Evolutionary conservation across 2,329 filamentous ascomycete species (phyloP).

Genomic region (Nothomitra cinnamomea): DNA sequence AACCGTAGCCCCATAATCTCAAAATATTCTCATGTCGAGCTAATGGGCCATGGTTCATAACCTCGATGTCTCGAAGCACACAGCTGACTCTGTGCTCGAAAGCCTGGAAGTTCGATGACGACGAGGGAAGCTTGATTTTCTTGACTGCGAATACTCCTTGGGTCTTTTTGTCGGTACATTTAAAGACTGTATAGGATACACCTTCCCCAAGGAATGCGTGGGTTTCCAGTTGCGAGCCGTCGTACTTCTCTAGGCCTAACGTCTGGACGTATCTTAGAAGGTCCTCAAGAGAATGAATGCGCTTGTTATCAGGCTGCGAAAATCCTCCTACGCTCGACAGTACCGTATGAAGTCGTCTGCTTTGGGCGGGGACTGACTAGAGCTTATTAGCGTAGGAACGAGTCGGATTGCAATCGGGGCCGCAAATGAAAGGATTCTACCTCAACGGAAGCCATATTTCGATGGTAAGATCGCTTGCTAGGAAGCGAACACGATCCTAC

Average conservation of each 20-base stretch:
- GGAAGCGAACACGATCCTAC: no score
- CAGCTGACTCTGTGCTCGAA: slow-evolving; percentile 7
- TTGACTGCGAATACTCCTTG: slow-evolving; percentile 5
- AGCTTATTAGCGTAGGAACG: no score
- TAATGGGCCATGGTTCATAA: slow-evolving; percentile 6
- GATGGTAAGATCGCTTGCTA: no score
- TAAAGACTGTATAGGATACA: not conserved
- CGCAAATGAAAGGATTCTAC: no score
- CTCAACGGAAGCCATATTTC: no score
- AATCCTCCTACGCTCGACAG: not conserved
- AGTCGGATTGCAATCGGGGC: no score
- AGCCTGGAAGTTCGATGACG: not conserved
- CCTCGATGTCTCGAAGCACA: slow-evolving; percentile 8
- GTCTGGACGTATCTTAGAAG: not conserved
- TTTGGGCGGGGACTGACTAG: no score
- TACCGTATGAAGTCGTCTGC: no score
- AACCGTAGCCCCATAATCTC: slow-evolving; percentile 9
- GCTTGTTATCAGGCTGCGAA: not conserved
- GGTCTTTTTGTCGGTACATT: not conserved
- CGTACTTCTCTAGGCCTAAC: not conserved
- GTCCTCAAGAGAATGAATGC: not conserved
- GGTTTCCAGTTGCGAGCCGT: not conserved
- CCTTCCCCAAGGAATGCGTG: not conserved
- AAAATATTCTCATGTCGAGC: slow-evolving; percentile 6
- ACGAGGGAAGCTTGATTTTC: slow-evolving; percentile 7